Evolutionary conservation across 345 rosid species (phyloP), one percentile per base, ranked within the genome.

Genomic region (Bruguiera sexangula): DNA sequence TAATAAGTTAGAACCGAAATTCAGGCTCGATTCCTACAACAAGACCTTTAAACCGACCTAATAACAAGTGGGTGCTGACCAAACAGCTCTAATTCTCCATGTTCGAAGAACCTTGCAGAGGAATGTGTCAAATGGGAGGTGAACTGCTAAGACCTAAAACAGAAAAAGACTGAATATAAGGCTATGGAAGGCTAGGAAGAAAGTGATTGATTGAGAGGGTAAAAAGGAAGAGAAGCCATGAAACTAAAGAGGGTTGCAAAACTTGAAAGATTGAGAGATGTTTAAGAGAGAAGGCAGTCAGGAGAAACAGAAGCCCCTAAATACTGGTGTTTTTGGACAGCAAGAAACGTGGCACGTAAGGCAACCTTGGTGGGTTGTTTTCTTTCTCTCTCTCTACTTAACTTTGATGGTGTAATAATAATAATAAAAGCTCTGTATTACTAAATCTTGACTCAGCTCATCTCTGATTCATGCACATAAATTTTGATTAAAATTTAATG

Each of bases 281-380:
- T 52, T 65, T 56, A 50, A 69, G 68, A 32, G 51, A 71, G 76
- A 67, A 76, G 26, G 68, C 63, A 58, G 8, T 29, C 29, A 1
- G 31, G 21, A 67, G 67, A 61, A 67, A 77, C 76, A 69, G 66
- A 70, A 60, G 65, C 65, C 71, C 82, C 74, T 65, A 79, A 83
- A 69, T 78, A 81, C 76, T 63, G 67, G 72, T 64, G 73, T 70
- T 69, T 75, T 70, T 65, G 77, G 62, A 62, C 81, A 74, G 70
- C 69, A 60, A 81, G 91, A 85, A 83, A 84, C 95, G 91, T 89
- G 85, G 78, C 26, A 66, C 69, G 75, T 79, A 74, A 87, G 85
- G 86, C 83, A 83, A 80, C 85, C 39, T 82, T 52, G 72, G 78
- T 66, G 62, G 75, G 83, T 74, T 74, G 76, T 74, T 80, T 36